phyloP scores from a whole-genome alignment of 2,329 filamentous ascomycete species.

The Colletotrichum melonis region DNA sequence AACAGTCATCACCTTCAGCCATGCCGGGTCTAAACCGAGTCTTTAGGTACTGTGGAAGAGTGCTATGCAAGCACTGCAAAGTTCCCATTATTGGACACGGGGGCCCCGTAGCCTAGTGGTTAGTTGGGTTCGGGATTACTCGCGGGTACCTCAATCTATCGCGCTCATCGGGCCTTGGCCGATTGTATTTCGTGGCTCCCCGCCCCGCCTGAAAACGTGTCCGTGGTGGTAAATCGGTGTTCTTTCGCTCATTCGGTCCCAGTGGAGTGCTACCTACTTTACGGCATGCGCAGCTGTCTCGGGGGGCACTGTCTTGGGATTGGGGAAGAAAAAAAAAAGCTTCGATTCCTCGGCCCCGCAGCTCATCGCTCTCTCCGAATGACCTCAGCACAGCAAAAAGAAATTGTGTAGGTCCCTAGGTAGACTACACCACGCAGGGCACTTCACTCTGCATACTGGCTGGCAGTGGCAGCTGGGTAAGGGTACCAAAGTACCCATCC shows the following conservation, averaged over 20 bases:
- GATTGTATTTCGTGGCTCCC: neutral
- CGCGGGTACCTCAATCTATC: neutral
- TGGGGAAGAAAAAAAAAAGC: neutral
- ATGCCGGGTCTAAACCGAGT: neutral
- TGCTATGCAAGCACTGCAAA: neutral
- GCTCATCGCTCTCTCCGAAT: slow-evolving; percentile 24
- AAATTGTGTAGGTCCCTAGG: neutral
- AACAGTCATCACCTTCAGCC: slow-evolving; percentile 1
- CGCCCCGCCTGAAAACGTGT: neutral
- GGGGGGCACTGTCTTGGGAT: neutral
- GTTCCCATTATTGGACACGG: neutral
- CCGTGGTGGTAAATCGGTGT: neutral
- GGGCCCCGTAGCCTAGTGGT: neutral
- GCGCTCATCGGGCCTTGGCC: neutral
- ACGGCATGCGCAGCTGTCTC: neutral
- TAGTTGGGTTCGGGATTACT: neutral
- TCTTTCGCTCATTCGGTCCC: neutral
- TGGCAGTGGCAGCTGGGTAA: neutral
- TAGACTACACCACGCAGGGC: too few species aligned
- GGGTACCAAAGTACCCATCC: neutral
- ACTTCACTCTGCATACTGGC: neutral
- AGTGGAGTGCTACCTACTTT: slow-evolving; percentile 8
- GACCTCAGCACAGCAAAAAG: neutral
- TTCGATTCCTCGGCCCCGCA: slow-evolving; percentile 18
- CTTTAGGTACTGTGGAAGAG: too few species aligned